Percentiles rank a stretch among this genome's conserved stretches.
These are phyloP conservation scores for Talaromyces sp. DNA, from an alignment of 2,329 filamentous ascomycete genomes.

Conservation along the genomic window DNA sequence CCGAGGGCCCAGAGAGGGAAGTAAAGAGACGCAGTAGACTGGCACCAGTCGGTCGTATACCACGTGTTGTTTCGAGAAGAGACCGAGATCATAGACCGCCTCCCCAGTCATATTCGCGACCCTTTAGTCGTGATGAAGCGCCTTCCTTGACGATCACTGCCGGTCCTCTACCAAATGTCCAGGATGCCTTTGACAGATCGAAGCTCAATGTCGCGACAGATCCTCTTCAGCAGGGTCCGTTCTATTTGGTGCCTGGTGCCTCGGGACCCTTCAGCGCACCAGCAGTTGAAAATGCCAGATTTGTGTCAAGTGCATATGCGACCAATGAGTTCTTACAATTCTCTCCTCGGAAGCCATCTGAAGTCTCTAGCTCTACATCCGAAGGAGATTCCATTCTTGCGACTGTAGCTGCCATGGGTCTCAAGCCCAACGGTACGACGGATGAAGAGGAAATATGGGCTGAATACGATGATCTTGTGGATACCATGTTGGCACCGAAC, in stretches of 20 bases:
- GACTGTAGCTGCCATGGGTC: conserved; percentile 65
- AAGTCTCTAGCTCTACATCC: conserved; percentile 64
- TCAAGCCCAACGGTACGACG: conserved; percentile 59
- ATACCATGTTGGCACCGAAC: conserved; percentile 59
- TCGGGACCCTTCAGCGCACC: conserved; percentile 36
- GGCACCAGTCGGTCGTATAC: conserved; percentile 80
- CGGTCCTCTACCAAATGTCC: conserved; percentile 25
- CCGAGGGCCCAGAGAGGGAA: conserved; percentile 24
- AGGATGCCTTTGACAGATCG: conserved; percentile 24
- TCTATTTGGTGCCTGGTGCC: conserved; percentile 27
- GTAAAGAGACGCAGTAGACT: conserved; percentile 60
- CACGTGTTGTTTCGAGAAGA: conserved; percentile 68
- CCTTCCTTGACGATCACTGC: conserved; percentile 39
- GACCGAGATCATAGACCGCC: conserved; percentile 64
- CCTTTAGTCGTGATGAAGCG: conserved; percentile 58
- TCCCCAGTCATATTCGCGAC: conserved; percentile 79
- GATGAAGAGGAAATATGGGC: conserved; percentile 89
- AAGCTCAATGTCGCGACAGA: conserved; percentile 25
- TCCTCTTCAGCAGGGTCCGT: conserved; percentile 25
- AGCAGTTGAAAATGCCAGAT: conserved; percentile 30
- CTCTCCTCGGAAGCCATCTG: conserved; percentile 68
- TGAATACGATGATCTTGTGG: conserved; percentile 86
- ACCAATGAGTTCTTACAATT: conserved; percentile 69
- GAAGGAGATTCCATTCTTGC: conserved; percentile 56
- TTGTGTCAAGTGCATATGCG: conserved; percentile 38